These are phyloP conservation scores for Jasminum sambac DNA, from an alignment of 257 asterid genomes.

Conservation along the genomic window DNA sequence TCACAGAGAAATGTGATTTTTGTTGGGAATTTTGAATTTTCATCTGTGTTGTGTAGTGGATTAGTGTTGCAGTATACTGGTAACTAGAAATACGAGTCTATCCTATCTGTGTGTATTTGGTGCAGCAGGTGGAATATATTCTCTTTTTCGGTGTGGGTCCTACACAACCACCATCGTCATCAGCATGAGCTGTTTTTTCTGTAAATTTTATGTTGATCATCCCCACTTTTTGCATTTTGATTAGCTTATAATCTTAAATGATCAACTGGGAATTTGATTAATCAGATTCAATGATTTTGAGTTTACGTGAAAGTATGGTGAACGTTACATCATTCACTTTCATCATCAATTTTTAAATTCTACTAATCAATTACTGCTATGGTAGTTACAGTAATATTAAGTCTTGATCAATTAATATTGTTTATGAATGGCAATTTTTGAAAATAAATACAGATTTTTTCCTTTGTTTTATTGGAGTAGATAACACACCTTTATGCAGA, in stretches of 20 bases:
- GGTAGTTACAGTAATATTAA: too few species aligned
- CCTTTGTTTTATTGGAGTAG: too few species aligned
- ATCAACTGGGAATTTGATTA: not conserved
- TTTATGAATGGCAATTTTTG: too few species aligned
- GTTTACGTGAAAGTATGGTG: not conserved
- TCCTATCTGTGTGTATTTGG: not conserved
- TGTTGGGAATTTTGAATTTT: not conserved
- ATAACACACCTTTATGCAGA: too few species aligned
- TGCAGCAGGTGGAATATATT: slow-evolving; percentile 26
- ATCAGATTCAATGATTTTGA: not conserved
- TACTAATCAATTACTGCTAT: too few species aligned
- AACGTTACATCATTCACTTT: too few species aligned
- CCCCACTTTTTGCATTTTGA: not conserved
- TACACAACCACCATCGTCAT: slow-evolving; percentile 16
- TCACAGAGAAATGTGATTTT: not conserved
- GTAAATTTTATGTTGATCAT: slow-evolving; percentile 1
- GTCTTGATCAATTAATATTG: too few species aligned
- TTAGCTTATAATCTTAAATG: not conserved
- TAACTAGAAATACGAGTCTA: not conserved
- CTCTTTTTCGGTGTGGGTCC: slow-evolving; percentile 11
- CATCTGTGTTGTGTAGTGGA: not conserved
- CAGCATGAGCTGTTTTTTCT: slow-evolving; percentile 9
- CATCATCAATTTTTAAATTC: too few species aligned
- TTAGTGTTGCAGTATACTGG: not conserved
- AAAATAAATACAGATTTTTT: too few species aligned